A percentile compares a stretch with the other conserved stretches of the same genome.
Conservation (phyloP, 2,329 filamentous ascomycete species). For the Colletotrichum higginsianum region DNA sequence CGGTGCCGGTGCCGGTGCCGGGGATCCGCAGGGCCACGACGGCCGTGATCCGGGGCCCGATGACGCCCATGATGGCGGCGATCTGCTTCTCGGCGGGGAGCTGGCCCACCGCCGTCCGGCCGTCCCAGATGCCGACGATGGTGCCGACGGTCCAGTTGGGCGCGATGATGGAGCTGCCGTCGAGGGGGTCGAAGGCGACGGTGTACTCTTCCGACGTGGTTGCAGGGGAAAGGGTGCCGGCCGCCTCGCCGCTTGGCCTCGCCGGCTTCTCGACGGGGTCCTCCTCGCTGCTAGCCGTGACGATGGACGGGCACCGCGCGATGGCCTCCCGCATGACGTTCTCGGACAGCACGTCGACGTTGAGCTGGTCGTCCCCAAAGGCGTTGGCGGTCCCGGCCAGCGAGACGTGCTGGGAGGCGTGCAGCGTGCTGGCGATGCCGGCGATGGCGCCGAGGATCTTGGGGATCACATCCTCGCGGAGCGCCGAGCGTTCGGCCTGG, state of each 20-base stretch:
- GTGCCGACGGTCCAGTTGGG: constrained; percentile 72
- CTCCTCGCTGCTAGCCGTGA: constrained; percentile 72
- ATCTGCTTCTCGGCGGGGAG: constrained; percentile 59
- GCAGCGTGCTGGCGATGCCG: constrained; percentile 61
- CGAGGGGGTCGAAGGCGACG: constrained; percentile 74
- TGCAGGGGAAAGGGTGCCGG: background rate
- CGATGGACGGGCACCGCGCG: constrained; percentile 59
- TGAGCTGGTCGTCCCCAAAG: constrained; percentile 73
- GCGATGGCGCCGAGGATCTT: constrained; percentile 61
- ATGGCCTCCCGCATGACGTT: constrained; percentile 62
- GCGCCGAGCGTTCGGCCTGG: constrained; percentile 46
- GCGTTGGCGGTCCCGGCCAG: constrained; percentile 66
- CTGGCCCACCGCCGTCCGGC: constrained; percentile 59
- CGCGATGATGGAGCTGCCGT: constrained; percentile 73
- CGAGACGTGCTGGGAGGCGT: constrained; percentile 61
- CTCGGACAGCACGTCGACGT: constrained; percentile 70
- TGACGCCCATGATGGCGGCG: constrained; percentile 67
- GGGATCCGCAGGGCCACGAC: constrained; percentile 68
- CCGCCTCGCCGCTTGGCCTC: background rate
- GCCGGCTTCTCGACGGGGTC: constrained; percentile 65
- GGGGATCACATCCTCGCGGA: constrained; percentile 64
- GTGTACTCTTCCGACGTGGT: constrained; percentile 63
- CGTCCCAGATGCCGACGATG: constrained; percentile 73
- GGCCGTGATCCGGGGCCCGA: constrained; percentile 69
- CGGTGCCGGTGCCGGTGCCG: constrained; percentile 45